phyloP scores from a whole-genome alignment of 495 filamentous ascomycete species.

The Daldinia decipiens region DNA sequence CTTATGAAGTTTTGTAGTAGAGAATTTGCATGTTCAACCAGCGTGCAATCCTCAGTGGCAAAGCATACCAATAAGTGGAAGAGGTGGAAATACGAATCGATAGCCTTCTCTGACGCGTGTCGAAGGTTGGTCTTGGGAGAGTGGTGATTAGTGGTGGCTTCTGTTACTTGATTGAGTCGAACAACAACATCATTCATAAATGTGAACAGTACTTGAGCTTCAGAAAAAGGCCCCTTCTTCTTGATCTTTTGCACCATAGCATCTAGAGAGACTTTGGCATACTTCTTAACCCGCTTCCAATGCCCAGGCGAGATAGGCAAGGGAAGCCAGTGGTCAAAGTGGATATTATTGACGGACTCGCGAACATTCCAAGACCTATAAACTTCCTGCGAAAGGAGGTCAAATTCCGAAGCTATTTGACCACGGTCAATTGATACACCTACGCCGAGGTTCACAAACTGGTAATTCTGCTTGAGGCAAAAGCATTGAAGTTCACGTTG shows the following conservation, averaged over 20 bases:
- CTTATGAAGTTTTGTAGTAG: conserved; percentile 50
- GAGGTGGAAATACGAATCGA: conserved; percentile 64
- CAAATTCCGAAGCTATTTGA: conserved; percentile 59
- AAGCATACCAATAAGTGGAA: conserved; percentile 62
- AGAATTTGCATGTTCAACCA: conserved; percentile 48
- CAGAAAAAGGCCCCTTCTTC: conserved; percentile 27
- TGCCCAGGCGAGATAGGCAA: conserved; percentile 60
- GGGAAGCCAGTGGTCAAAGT: conserved; percentile 58
- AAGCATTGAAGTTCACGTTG: conserved; percentile 63
- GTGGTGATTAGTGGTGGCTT: background rate
- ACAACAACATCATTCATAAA: conserved; percentile 66
- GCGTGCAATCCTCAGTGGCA: conserved; percentile 38
- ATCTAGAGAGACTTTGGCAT: conserved; percentile 35
- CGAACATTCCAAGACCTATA: conserved; percentile 48
- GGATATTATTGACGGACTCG: conserved; percentile 53
- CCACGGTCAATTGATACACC: conserved; percentile 49
- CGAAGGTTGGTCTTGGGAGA: conserved; percentile 52
- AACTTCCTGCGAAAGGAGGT: conserved; percentile 57
- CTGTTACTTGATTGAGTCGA: conserved; percentile 53
- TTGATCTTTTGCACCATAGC: conserved; percentile 27
- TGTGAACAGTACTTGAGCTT: conserved; percentile 54
- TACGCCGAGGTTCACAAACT: conserved; percentile 55
- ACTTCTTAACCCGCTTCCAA: conserved; percentile 51
- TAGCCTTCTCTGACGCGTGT: conserved; percentile 63
- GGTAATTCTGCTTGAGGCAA: conserved; percentile 58